Conservation (phyloP, 768 basidiomycete genomes). For the Termitomyces sp. region DNA sequence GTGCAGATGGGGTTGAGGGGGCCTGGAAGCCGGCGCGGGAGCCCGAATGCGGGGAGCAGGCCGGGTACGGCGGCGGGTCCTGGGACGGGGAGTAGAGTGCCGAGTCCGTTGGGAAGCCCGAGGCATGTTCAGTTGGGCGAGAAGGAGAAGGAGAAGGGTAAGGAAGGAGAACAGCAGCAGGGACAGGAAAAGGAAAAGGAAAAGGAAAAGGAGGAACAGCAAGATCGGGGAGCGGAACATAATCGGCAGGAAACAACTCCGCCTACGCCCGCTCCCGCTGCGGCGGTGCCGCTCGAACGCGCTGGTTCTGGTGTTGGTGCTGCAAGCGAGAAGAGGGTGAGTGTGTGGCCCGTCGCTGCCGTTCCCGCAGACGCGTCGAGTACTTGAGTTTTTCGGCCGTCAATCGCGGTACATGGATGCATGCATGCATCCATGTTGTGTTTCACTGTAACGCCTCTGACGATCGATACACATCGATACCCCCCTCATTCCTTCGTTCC, state of each 20-base stretch:
- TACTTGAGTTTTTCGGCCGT: not conserved
- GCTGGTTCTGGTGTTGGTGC: too few species aligned
- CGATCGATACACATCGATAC: not conserved
- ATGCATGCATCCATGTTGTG: too few species aligned
- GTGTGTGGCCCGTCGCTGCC: slow-evolving; percentile 2
- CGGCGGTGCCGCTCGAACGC: not conserved
- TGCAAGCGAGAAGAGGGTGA: not conserved
- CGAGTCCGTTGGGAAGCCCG: slow-evolving; percentile 10
- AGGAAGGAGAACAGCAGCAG: slow-evolving; percentile 3
- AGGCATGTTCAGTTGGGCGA: not conserved
- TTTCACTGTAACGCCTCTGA: too few species aligned
- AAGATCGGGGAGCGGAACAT: not conserved
- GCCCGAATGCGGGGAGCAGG: not conserved
- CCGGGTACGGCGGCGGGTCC: not conserved
- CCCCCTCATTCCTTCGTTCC: too few species aligned
- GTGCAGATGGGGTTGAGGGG: slow-evolving; percentile 16
- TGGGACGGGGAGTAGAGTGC: slow-evolving; percentile 7
- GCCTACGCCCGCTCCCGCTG: not conserved
- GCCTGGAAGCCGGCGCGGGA: slow-evolving; percentile 28
- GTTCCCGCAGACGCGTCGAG: not conserved
- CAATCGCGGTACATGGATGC: too few species aligned
- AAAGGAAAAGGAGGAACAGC: not conserved
- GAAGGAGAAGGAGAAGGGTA: not conserved
- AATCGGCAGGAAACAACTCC: slow-evolving; percentile 1
- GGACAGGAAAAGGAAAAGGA: not conserved